phyloP scores from a whole-genome alignment of 2,329 filamentous ascomycete species.

The Colletotrichum phormii region DNA sequence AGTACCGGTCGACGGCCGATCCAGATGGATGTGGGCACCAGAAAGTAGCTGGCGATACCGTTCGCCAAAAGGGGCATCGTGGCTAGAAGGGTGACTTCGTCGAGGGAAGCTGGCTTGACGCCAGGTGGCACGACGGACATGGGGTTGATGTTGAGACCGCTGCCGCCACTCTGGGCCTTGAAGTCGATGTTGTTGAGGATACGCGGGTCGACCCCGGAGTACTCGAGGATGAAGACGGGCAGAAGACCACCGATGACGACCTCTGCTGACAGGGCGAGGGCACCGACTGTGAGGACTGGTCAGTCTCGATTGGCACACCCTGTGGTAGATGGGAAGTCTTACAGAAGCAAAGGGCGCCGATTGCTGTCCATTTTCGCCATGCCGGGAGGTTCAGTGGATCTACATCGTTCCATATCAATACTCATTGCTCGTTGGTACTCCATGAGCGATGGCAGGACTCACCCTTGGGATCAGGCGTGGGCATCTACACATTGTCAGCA shows the following conservation, averaged over 20 bases:
- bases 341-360: slow-evolving; percentile 44
- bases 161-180: slow-evolving; percentile 37
- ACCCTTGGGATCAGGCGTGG: slow-evolving; percentile 46
- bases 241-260: slow-evolving; percentile 44
- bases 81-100: slow-evolving; percentile 44
- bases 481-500: slow-evolving; percentile 35
- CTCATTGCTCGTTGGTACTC: not conserved
- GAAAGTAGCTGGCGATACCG: slow-evolving; percentile 48
- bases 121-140: slow-evolving; percentile 33
- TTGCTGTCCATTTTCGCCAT: slow-evolving; percentile 46
- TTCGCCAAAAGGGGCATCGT: slow-evolving; percentile 49
- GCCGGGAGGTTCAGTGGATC: slow-evolving; percentile 46
- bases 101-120: slow-evolving; percentile 45
- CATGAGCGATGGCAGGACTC: not conserved
- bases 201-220: slow-evolving; percentile 45
- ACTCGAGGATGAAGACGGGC: slow-evolving; percentile 49
- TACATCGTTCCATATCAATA: slow-evolving; percentile 10
- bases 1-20: slow-evolving; percentile 50
- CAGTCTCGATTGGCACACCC: not conserved
- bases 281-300: slow-evolving; percentile 39
- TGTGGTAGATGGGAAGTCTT: slow-evolving; percentile 18
- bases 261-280: slow-evolving; percentile 42
- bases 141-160: slow-evolving; percentile 42
- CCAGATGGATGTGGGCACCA: slow-evolving; percentile 50
- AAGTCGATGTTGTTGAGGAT: slow-evolving; percentile 41